Evolutionary conservation across 768 basidiomycete species (phyloP), one percentile per base, ranked within the genome.

Genomic region (Pilatotrama ljubarskyi): DNA sequence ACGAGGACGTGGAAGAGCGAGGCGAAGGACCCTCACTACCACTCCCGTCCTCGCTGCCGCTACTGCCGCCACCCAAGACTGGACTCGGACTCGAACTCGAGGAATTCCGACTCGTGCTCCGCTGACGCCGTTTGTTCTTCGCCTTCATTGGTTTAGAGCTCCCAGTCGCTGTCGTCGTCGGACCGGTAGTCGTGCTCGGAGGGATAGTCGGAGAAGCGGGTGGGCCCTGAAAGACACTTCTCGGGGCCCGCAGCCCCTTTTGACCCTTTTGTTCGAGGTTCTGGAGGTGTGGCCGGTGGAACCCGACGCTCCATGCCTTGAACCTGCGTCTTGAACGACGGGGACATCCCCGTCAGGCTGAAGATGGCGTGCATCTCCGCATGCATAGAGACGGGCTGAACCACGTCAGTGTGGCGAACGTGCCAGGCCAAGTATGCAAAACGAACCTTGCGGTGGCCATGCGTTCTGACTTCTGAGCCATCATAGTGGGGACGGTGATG

Each of bases 321-420:
- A 80, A 81, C 76, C 72, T 82, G 82, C 73, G 75, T 78, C 76
- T 80, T 81, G 74, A 78, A 80, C 61, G 80, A 77, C 49, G 81
- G 81, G 43, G 78, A 76, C 76, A 74, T 75, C 73, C 79, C 73
- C 51, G 79, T 81, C 55, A 79, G 66, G 63, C 72, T 83, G 70
- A 79, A 81, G 58, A 84, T 84, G 26, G 78, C 79, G 62, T 84
- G 79, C 84, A 84, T 84, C 72, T 84, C 82, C 2, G 84, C 82
- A 64, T 85, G 82, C 82, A 84, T 79, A n/a, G 76, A 77, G n/a
- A 76, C 72, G 25, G 74, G 74, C 70, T 71, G 49, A 18, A 24
- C 11, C 3, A 8, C 55, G 26, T 44, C 11, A 51, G 40, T 32
- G 17, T 36, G 1, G 24, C 32, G 29, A 22, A 51, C 11, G 14